phyloP scores from a whole-genome alignment of 768 basidiomycete species.

The Podaxis sp. region DNA sequence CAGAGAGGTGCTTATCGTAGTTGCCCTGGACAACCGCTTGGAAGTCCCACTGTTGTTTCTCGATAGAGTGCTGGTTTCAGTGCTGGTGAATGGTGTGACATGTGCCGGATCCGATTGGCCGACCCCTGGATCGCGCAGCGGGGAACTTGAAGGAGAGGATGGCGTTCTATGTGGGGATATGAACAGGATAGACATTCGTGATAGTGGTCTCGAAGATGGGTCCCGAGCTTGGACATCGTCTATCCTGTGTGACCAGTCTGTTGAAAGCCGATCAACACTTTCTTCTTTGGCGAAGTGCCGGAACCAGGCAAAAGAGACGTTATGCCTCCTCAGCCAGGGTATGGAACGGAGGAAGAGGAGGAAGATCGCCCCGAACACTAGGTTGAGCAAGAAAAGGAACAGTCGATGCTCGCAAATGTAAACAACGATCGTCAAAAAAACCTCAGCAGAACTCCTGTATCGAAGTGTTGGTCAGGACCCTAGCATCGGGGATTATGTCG shows the following conservation, averaged over 20 bases:
- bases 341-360: neutral
- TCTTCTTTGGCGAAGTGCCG: neutral
- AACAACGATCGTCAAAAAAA: neutral
- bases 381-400: constrained; percentile 4
- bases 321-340: neutral
- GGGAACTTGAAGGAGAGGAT: neutral
- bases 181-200: neutral
- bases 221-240: neutral
- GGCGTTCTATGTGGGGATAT: neutral
- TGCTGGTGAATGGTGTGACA: neutral
- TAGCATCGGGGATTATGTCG: neutral
- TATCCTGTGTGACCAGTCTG: neutral
- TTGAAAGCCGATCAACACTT: neutral
- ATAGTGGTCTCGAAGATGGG: neutral
- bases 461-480: neutral
- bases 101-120: neutral
- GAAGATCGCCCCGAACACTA: neutral
- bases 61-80: neutral
- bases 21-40: neutral
- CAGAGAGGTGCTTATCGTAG: too few species aligned
- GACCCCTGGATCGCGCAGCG: neutral
- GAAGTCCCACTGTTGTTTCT: neutral
- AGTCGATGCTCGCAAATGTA: neutral
- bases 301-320: neutral
- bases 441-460: neutral